Evolutionary conservation across 1,284 basidiomycete species (phyloP).

Genomic region (Ustilago crameri): DNA sequence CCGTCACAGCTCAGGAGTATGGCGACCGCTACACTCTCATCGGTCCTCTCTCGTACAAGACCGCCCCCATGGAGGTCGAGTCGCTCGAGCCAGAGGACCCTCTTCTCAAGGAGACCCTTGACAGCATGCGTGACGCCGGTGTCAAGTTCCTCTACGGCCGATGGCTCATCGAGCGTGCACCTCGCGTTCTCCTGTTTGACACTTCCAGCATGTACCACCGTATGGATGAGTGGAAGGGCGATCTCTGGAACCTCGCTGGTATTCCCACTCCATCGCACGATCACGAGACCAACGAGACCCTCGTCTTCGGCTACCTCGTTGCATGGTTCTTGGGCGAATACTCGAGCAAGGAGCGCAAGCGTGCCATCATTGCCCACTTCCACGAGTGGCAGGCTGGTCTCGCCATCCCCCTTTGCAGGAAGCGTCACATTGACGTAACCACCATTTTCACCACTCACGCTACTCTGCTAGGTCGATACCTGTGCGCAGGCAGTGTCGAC

Average conservation of each 20-base stretch:
- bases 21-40: slow-evolving; percentile 84
- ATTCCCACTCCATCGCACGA: slow-evolving; percentile 96
- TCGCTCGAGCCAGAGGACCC: slow-evolving; percentile 78
- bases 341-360: slow-evolving; percentile 79
- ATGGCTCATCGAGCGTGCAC: slow-evolving; percentile 97
- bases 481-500: slow-evolving; percentile 95
- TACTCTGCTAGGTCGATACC: slow-evolving; percentile 96
- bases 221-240: slow-evolving; percentile 97
- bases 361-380: slow-evolving; percentile 94
- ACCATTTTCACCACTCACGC: slow-evolving; percentile 96
- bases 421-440: slow-evolving; percentile 95
- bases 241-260: slow-evolving; percentile 96
- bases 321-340: slow-evolving; percentile 99
- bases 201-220: slow-evolving; percentile 85
- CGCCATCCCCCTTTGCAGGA: slow-evolving; percentile 93
- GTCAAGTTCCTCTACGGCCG: slow-evolving; percentile 94
- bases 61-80: slow-evolving; percentile 98
- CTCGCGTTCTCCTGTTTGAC: slow-evolving; percentile 93
- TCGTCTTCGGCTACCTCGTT: slow-evolving; percentile 96
- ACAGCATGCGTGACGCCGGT: slow-evolving; percentile 73
- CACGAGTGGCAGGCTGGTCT: slow-evolving; percentile 99
- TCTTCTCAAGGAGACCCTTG: slow-evolving; percentile 54
- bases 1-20: slow-evolving; percentile 84
- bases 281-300: slow-evolving; percentile 98
- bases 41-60: slow-evolving; percentile 94